Evolutionary conservation across 495 filamentous ascomycete genomes (phyloP).

Genomic region (Aspergillus conjunctus): DNA sequence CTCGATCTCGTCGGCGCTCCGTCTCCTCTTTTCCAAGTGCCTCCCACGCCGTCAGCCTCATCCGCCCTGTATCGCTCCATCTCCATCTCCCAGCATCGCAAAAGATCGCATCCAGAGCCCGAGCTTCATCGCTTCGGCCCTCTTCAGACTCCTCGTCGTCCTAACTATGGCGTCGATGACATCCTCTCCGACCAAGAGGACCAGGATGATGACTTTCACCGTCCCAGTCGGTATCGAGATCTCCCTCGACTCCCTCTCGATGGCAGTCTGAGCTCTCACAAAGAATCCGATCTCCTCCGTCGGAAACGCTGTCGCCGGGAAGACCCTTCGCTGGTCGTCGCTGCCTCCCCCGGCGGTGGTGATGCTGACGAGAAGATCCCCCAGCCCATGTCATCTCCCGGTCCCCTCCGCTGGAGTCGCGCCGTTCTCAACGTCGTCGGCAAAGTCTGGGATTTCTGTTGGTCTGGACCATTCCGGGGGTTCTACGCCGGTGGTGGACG

Average conservation of each 20-base stretch:
- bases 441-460: constrained; percentile 83
- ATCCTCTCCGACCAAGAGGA: constrained; percentile 40
- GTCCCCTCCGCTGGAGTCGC: constrained; percentile 45
- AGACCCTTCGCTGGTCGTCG: constrained; percentile 30
- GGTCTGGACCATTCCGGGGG: constrained; percentile 68
- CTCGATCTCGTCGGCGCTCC: constrained; percentile 56
- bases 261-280: constrained; percentile 31
- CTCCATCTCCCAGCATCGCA: constrained; percentile 46
- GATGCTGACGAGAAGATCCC: constrained; percentile 29
- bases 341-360: constrained; percentile 19
- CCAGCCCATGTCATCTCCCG: constrained; percentile 26
- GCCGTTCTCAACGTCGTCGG: constrained; percentile 64
- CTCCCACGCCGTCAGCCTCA: constrained; percentile 63
- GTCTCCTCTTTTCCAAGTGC: constrained; percentile 69
- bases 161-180: constrained; percentile 56
- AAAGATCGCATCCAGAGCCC: constrained; percentile 42
- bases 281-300: constrained; percentile 30
- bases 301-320: constrained; percentile 47
- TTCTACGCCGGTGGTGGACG: constrained; percentile 84
- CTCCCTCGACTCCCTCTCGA: constrained; percentile 38
- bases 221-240: constrained; percentile 50
- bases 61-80: constrained; percentile 62
- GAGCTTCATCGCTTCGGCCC: constrained; percentile 30
- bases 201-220: constrained; percentile 30
- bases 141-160: constrained; percentile 38